Conservation (phyloP, 257 asterid genomes). For the Primulina eburnea region DNA sequence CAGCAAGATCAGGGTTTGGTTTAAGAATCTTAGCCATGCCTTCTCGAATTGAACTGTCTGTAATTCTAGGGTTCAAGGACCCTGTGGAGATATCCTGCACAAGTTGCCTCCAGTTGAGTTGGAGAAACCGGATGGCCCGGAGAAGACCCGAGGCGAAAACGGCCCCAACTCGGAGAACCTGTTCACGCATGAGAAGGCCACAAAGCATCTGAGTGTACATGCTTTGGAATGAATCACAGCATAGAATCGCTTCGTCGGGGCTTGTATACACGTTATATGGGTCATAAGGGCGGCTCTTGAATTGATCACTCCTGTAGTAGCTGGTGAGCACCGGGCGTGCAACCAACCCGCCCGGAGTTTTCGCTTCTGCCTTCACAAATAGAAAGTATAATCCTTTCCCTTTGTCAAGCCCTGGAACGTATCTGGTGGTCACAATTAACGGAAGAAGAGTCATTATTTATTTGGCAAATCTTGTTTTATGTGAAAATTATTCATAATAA, state of each 20-base stretch:
- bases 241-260: slow-evolving; percentile 73
- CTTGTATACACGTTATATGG: slow-evolving; percentile 70
- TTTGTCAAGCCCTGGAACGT: slow-evolving; percentile 64
- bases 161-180: slow-evolving; percentile 78
- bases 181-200: slow-evolving; percentile 62
- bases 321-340: slow-evolving; percentile 88
- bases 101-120: slow-evolving; percentile 58
- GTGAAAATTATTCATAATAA: too few species aligned
- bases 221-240: slow-evolving; percentile 72
- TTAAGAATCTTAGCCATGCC: slow-evolving; percentile 39
- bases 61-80: slow-evolving; percentile 42
- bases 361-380: slow-evolving; percentile 64
- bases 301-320: slow-evolving; percentile 72
- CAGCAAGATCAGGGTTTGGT: slow-evolving; percentile 51
- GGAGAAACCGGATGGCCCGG: slow-evolving; percentile 71
- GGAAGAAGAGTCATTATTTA: not conserved
- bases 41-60: slow-evolving; percentile 32
- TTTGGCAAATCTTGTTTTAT: not conserved
- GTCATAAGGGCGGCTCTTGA: slow-evolving; percentile 66
- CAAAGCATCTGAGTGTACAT: slow-evolving; percentile 86
- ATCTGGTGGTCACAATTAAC: slow-evolving; percentile 31
- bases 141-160: slow-evolving; percentile 84
- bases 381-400: slow-evolving; percentile 76
- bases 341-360: slow-evolving; percentile 67
- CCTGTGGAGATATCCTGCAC: slow-evolving; percentile 61